Evolutionary conservation across 805 yeast genomes (phyloP), one percentile per base, ranked within the genome.

Genomic region (Cyberlindnera lachancei): DNA sequence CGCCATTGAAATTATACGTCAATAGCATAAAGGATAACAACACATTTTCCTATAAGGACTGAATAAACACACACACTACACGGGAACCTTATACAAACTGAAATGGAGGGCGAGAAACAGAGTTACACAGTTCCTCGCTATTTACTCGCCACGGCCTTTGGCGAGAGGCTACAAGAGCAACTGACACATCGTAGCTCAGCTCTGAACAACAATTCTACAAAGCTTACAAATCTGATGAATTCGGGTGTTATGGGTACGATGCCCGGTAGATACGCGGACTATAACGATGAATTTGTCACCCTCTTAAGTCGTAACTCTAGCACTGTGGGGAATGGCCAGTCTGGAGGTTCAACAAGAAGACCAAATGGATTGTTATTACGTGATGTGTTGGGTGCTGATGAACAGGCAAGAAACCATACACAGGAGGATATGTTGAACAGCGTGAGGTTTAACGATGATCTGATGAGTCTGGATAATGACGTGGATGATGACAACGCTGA

Each of bases 171-270:
- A 3, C 39, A 39, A 15, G 15, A 33, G 20, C 32, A 32, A 19
- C 25, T 43, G 10, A 21, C n/a, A 3, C 27, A 25, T 10, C 36
- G 41, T 2, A n/a, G n/a, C n/a, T 6, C 19, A 4, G n/a, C 33
- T 2, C 17, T 25, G 5, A 20, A 8, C 4, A 35, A 31, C n/a
- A 38, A 36, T 10, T 17, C 31, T 14, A 19, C 44, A 10, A 30
- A 27, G 10, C 15, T 34, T 4, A 29, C 39, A 8, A 30, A 35
- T 15, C 36, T 45, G 4, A 29, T 44, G 9, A 29, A 40, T 1
- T 19, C 33, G 12, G 48, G 50, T 6, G 27, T 46, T 3, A 23
- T 46, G 42, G 50, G 50, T 3, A 31, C 35, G 5, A 36, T 42
- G 38, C 50, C 50, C 1, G 35, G 42, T 1, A 36, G 41, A 13